Conservation (phyloP, 345 rosid species). For the Bruguiera parviflora region DNA sequence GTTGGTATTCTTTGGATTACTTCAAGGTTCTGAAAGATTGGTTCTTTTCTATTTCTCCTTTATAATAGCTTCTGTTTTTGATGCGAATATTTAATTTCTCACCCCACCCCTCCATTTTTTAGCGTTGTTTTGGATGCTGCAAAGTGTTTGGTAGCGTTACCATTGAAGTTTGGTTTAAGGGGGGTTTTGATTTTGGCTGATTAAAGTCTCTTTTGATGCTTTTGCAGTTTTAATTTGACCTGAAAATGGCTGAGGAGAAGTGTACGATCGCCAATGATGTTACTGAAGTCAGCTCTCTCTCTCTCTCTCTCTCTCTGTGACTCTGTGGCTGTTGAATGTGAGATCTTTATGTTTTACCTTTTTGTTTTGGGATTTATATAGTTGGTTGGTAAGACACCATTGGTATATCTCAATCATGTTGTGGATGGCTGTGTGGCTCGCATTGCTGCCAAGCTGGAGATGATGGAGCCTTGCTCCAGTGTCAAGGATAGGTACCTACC, state of each 20-base stretch:
- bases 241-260: constrained; percentile 32
- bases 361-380: constrained; percentile 18
- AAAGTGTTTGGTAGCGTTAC: neutral
- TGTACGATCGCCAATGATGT: constrained; percentile 54
- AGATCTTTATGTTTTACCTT: constrained; percentile 8
- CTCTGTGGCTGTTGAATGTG: neutral
- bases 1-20: neutral
- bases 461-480: constrained; percentile 89
- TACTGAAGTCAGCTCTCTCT: constrained; percentile 42
- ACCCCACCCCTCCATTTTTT: no score
- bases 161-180: neutral
- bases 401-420: constrained; percentile 73
- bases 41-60: no score
- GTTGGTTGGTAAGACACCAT: constrained; percentile 77
- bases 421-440: constrained; percentile 71
- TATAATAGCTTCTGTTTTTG: neutral
- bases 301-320: neutral
- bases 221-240: constrained; percentile 15
- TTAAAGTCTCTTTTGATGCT: neutral
- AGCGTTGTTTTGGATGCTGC: neutral
- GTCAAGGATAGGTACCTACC: constrained; percentile 77
- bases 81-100: no score
- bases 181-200: neutral
- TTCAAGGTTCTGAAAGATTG: no score
- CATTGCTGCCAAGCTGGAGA: constrained; percentile 78